Conservation (phyloP, 2,329 filamentous ascomycete species). For the Zarea fungicola region DNA sequence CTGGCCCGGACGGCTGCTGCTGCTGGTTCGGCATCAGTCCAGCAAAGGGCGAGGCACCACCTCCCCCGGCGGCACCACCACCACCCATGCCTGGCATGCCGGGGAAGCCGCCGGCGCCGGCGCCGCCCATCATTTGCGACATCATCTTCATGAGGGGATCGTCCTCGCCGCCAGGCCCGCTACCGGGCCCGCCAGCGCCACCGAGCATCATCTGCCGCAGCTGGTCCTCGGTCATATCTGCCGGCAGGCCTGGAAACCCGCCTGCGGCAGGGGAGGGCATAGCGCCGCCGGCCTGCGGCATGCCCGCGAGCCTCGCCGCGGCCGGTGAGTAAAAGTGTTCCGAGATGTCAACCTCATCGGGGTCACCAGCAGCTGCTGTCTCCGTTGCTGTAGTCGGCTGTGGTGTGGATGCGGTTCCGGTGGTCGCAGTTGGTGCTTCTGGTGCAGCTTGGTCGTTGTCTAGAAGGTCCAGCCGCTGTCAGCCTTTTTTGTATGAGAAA, state of each 20-base stretch:
- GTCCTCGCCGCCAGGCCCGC: conserved; percentile 21
- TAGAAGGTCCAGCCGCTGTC: too few relatives aligned
- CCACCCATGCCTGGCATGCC: conserved; percentile 33
- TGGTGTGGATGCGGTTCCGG: too few relatives aligned
- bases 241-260: conserved; percentile 22
- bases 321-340: conserved; percentile 61
- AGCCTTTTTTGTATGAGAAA: too few relatives aligned
- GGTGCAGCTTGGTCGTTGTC: conserved; percentile 26
- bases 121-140: conserved; percentile 61
- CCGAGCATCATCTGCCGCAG: conserved; percentile 62
- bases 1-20: conserved; percentile 26
- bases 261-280: conserved; percentile 18
- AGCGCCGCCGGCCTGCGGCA: conserved; percentile 25
- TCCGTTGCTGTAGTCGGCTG: conserved; percentile 23
- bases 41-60: conserved; percentile 28
- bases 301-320: conserved; percentile 19
- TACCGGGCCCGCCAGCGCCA: background rate
- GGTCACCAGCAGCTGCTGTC: conserved; percentile 49
- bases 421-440: conserved; percentile 27
- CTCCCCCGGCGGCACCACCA: conserved; percentile 26
- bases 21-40: conserved; percentile 38
- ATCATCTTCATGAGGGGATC: conserved; percentile 56
- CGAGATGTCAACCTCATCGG: conserved; percentile 76
- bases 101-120: conserved; percentile 24
- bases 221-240: conserved; percentile 48